Conservation (phyloP, 768 basidiomycete species). For the Guyanaporus albipodus region DNA sequence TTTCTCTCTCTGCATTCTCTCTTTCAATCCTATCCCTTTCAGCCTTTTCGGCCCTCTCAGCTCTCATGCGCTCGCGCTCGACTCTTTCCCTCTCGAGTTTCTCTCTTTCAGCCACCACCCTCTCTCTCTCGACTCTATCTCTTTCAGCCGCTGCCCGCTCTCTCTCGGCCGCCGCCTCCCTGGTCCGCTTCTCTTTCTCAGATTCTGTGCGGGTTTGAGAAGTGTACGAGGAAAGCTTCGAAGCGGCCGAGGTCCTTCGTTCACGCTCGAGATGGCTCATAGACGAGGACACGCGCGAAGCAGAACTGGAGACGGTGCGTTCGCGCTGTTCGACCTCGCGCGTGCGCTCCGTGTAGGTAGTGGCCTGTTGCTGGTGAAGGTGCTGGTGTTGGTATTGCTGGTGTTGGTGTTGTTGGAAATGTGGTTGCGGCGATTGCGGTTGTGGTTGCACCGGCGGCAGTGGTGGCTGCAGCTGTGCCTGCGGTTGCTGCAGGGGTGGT, state of each 20-base stretch:
- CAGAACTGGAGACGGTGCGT: conserved; percentile 22
- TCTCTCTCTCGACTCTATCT: conserved; percentile 15
- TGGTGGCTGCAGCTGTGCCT: not conserved
- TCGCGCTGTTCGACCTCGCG: conserved; percentile 27
- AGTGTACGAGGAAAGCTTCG: conserved; percentile 30
- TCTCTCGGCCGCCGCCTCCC: conserved; percentile 17
- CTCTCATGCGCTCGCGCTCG: conserved; percentile 3
- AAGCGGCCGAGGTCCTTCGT: conserved; percentile 22
- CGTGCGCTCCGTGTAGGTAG: conserved; percentile 21
- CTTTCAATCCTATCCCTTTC: conserved; percentile 8
- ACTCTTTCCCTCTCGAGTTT: conserved; percentile 5
- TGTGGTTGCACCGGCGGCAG: not conserved
- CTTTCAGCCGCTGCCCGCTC: conserved; percentile 15
- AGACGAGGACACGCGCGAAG: conserved; percentile 24
- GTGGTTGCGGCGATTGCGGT: not conserved
- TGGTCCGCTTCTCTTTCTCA: conserved; percentile 24
- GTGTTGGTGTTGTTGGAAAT: not conserved
- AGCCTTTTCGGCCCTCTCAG: conserved; percentile 3
- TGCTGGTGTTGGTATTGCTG: not conserved
- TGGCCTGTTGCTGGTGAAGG: conserved; percentile 13
- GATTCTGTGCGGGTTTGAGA: conserved; percentile 19
- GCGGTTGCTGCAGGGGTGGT: not conserved
- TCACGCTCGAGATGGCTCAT: conserved; percentile 23
- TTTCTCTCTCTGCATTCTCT: conserved; percentile 3
- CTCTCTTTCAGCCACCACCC: conserved; percentile 14